Conservation (phyloP, 192 early-diverging fungal genomes). For the Coemansia sp. region DNA sequence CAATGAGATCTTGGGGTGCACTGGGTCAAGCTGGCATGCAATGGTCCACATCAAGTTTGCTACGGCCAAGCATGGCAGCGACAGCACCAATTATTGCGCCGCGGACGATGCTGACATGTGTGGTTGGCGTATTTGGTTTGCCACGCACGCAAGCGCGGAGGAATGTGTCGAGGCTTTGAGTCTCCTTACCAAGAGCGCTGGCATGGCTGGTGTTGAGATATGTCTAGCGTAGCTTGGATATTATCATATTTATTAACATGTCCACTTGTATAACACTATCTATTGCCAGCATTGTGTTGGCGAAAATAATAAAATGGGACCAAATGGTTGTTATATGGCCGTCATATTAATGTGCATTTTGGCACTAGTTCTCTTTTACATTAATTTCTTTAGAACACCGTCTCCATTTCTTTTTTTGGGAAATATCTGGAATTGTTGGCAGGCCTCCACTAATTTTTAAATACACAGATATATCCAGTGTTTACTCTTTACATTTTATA, state of each 20-base stretch:
- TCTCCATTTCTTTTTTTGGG: too few species aligned
- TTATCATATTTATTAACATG: background rate
- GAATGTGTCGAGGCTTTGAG: constrained; percentile 49
- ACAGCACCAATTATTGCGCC: background rate
- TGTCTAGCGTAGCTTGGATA: constrained; percentile 1
- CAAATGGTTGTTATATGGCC: too few species aligned
- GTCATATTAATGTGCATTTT: too few species aligned
- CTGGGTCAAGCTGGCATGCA: constrained; percentile 43
- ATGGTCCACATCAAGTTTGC: constrained; percentile 47
- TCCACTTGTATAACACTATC: background rate
- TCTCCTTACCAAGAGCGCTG: constrained; percentile 17
- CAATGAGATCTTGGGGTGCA: constrained; percentile 24
- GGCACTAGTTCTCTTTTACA: too few species aligned
- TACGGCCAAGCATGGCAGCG: constrained; percentile 1
- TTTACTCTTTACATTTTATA: too few species aligned
- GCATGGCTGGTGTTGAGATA: constrained; percentile 12
- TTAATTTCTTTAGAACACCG: too few species aligned
- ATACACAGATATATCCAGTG: too few species aligned
- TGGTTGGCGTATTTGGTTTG: constrained; percentile 50
- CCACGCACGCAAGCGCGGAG: constrained; percentile 33
- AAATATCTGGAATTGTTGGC: too few species aligned
- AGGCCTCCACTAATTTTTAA: too few species aligned
- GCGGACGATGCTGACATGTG: constrained; percentile 1
- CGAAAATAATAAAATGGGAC: too few species aligned
- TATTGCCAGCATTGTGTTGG: too few species aligned